Evolutionary conservation across 2,329 filamentous ascomycete species (phyloP), one percentile per base, ranked within the genome.

Genomic region (Talaromyces islandicus): DNA sequence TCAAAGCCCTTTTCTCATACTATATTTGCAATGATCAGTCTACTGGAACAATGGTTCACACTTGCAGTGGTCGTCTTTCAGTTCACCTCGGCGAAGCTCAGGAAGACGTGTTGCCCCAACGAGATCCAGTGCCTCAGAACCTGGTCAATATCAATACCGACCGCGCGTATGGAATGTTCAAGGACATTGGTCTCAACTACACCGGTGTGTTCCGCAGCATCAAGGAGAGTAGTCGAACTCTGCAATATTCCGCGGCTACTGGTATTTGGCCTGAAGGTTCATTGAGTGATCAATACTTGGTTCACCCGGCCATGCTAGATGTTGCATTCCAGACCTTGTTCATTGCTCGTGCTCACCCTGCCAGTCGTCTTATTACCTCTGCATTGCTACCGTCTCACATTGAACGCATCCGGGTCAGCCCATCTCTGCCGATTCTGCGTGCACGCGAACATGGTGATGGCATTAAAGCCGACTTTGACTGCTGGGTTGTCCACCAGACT

Each of bases 171-270:
- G 61, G 57, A 14, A 62, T 63, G 6, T 62, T 73, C 7, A 57
- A 58, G 0, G 57, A 67, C 0, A 62, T 70, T 21, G 71, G 70
- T 10, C 70, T 69, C 46, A 64, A 64, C 6, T 73, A 71, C 35
- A 64, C 66, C 1, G 66, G 64, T 1, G 60, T 65, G 11, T 71
- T 71, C 62, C 59, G 60, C 12, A 58, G 63, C 4, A 58, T 70
- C 14, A 57, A 59, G 19, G n/a, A 2, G 56, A 59, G 17, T 48
- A 21, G 11, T 53, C 58, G 1, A 56, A 64, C 32, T 32, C 25
- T 65, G 4, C 53, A 68, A 25, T 62, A 69, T 53, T 63, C 61
- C 0, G 62, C 58, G 7, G 58, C 65, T 12, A 51, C 65, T 19
- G 63, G 65, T 58, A 64, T 56, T 29, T 30, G 25, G 38, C 54